Evolutionary conservation across 257 asterid genomes (phyloP), one percentile per base, ranked within the genome.

Genomic region (Jacaranda mimosifolia): DNA sequence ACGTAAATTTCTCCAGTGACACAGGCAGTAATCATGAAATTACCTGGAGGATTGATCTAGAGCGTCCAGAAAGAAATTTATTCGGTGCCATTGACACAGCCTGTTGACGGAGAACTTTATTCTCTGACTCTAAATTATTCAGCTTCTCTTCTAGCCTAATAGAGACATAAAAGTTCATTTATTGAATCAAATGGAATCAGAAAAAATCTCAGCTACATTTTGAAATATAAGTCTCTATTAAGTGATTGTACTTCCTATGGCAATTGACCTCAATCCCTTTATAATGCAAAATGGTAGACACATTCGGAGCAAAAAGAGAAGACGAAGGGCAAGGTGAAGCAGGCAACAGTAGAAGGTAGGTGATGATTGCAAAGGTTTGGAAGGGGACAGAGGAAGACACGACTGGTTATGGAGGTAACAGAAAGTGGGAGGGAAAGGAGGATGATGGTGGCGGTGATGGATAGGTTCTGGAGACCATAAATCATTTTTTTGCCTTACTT

Each of bases 41-140:
- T 90, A 96, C 99, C 98, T 91, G 98, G 72, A 96, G 80, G 85
- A 90, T 87, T 64, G 99, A 93, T 87, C 97, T 93, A 66, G 98
- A 90, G 81, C 98, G 96, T 64, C 99, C 97, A 59, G 99, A 91
- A 64, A 96, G 97, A 81, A 89, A 90, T 84, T 91, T 96, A 84
- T 91, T 93, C 60, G 99, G 98, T 60, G 97, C 92, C 71, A 96
- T 88, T 75, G 98, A 93, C 79, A 96, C 94, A 62, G 98, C 94
- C 75, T 96, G 99, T 84, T 96, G 99, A 80, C 99, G 98, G 81
- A 96, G 91, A 89, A 96, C 98, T 93, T 96, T 93, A 79, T 90
- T 96, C 83, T 96, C 99, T 1, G 97, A 93, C 85, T 96, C 99
- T 63, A 90, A 81, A 81, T 96, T 93, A 79, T 79, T 79, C 68